Percentiles rank a stretch among this genome's conserved stretches.
phyloP scores from a whole-genome alignment of 2,329 filamentous ascomycete species.

The Penicillium vulpinum region DNA sequence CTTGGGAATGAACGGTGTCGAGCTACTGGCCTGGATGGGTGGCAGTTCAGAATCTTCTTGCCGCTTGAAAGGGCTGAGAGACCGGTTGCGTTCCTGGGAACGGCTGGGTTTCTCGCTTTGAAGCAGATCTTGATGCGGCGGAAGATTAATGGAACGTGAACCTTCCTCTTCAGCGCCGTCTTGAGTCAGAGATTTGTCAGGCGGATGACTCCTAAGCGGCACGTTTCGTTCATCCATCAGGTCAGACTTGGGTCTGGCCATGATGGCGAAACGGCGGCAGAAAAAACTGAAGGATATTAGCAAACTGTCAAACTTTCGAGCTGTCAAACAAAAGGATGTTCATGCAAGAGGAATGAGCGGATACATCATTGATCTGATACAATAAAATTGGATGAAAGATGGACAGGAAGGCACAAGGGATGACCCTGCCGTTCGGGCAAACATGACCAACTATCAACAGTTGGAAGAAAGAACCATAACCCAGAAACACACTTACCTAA shows the following conservation, averaged over 20 bases:
- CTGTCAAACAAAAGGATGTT: no score
- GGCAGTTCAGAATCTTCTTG: neutral
- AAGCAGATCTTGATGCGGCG: neutral
- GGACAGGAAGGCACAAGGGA: neutral
- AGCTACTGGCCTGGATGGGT: neutral
- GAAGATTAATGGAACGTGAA: neutral
- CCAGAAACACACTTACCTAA: neutral
- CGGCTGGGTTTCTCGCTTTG: neutral
- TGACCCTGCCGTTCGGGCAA: neutral
- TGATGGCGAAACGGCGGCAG: neutral
- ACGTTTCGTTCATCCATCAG: neutral
- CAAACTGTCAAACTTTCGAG: neutral
- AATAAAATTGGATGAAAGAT: neutral
- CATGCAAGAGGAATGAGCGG: neutral
- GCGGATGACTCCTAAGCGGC: neutral
- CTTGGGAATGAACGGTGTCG: neutral
- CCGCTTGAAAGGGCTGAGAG: neutral
- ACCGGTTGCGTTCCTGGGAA: neutral
- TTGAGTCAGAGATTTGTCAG: neutral
- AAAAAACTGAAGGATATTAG: neutral
- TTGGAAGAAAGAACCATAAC: neutral
- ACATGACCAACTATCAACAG: neutral
- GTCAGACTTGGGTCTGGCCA: neutral
- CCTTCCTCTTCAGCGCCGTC: neutral
- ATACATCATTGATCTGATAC: neutral